Evolutionary conservation across 139 green algal genomes (phyloP).

Genomic region (Volvox reticuliferus): DNA sequence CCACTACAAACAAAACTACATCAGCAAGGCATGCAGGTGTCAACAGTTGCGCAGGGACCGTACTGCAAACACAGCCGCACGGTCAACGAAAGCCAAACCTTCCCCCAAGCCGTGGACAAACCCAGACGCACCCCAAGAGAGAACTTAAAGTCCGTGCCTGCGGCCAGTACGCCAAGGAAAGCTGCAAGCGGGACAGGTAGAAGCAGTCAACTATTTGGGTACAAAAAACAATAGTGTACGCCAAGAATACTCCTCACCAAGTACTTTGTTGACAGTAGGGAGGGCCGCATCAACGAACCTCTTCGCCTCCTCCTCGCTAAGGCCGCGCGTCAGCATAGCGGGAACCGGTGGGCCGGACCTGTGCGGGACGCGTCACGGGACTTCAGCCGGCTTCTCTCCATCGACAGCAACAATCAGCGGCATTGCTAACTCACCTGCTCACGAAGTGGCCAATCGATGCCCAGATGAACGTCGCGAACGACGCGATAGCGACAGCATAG

Average conservation of each 20-base stretch:
- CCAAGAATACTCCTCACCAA: neutral
- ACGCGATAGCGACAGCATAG: neutral
- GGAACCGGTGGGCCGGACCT: constrained; percentile 29
- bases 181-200: neutral
- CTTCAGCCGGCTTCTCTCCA: no score
- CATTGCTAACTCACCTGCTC: neutral
- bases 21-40: neutral
- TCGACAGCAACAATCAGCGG: neutral
- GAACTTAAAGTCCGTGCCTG: constrained; percentile 29
- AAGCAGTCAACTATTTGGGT: neutral
- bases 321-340: neutral
- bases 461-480: neutral
- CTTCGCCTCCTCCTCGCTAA: constrained; percentile 8
- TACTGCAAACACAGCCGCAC: no score
- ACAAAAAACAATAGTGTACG: neutral
- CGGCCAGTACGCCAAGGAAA: neutral
- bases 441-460: constrained; percentile 12
- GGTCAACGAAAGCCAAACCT: neutral
- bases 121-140: constrained; percentile 3
- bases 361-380: neutral
- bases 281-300: neutral
- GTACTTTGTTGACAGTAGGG: constrained; percentile 1
- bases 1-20: no score
- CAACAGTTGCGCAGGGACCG: neutral
- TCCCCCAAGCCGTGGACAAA: no score